Conservation (phyloP, 805 yeast genomes). For the Candida khao-thaluensis region DNA sequence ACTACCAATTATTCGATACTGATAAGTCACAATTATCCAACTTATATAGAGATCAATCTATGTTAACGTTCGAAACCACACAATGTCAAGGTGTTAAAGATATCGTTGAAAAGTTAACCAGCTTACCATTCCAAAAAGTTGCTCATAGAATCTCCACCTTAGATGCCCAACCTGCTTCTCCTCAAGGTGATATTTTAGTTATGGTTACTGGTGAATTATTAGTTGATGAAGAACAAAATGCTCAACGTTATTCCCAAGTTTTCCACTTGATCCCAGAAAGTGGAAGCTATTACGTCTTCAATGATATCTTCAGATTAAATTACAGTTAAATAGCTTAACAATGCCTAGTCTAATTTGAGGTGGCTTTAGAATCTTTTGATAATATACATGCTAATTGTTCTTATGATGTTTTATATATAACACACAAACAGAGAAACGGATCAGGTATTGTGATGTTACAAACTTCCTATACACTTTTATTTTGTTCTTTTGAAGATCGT, state of each 20-base stretch:
- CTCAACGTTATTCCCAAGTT: slow-evolving; percentile 96
- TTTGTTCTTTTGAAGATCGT: too few species aligned
- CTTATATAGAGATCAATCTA: slow-evolving; percentile 93
- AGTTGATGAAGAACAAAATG: slow-evolving; percentile 90
- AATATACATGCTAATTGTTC: too few species aligned
- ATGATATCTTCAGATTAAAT: slow-evolving; percentile 95
- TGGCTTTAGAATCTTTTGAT: neutral
- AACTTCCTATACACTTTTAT: too few species aligned
- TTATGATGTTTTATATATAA: too few species aligned
- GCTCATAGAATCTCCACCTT: slow-evolving; percentile 90
- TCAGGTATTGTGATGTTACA: too few species aligned
- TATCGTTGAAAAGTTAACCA: slow-evolving; percentile 87
- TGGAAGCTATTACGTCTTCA: slow-evolving; percentile 87
- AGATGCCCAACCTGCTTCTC: slow-evolving; percentile 97
- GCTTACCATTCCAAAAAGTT: slow-evolving; percentile 90
- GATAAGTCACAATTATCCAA: slow-evolving; percentile 91
- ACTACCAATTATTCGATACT: slow-evolving; percentile 91
- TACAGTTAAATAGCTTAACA: slow-evolving; percentile 49
- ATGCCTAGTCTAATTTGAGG: neutral
- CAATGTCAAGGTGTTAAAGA: slow-evolving; percentile 93
- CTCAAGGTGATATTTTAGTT: slow-evolving; percentile 87
- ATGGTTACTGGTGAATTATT: slow-evolving; percentile 96
- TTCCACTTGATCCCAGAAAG: slow-evolving; percentile 96
- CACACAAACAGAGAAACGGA: too few species aligned
- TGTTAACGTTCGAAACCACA: slow-evolving; percentile 94